phyloP scores from a whole-genome alignment of 257 asterid genomes.

The Paulownia fortunei region DNA sequence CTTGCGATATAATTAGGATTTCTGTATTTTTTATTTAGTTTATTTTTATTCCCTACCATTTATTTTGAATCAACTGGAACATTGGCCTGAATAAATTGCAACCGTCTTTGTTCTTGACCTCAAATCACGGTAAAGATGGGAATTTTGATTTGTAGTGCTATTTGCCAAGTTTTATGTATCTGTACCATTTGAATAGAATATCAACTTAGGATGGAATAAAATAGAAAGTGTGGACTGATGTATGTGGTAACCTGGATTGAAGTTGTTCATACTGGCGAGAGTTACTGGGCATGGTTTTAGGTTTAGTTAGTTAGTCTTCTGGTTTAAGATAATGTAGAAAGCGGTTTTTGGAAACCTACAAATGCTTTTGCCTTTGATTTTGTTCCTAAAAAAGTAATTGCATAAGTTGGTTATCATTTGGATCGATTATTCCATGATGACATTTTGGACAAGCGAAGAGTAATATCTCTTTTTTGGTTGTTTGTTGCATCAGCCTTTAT shows the following conservation, averaged over 20 bases:
- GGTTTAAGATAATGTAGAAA: neutral
- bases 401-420: neutral
- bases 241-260: neutral
- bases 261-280: neutral
- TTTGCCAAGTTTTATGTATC: neutral
- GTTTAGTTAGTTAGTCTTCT: neutral
- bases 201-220: neutral
- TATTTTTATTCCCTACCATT: neutral
- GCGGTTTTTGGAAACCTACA: neutral
- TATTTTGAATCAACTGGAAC: no score
- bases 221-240: slow-evolving; percentile 46
- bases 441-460: neutral
- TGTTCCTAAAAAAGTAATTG: neutral
- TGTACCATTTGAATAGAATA: neutral
- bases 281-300: neutral
- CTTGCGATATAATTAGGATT: neutral
- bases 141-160: neutral
- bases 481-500: no score
- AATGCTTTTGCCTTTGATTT: neutral
- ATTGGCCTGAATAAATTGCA: neutral
- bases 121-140: neutral
- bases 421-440: neutral
- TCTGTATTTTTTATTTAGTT: neutral
- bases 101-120: neutral
- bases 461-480: no score